These are phyloP conservation scores for Xylaria scruposa DNA, from an alignment of 495 filamentous ascomycete species.

Conservation along the genomic window DNA sequence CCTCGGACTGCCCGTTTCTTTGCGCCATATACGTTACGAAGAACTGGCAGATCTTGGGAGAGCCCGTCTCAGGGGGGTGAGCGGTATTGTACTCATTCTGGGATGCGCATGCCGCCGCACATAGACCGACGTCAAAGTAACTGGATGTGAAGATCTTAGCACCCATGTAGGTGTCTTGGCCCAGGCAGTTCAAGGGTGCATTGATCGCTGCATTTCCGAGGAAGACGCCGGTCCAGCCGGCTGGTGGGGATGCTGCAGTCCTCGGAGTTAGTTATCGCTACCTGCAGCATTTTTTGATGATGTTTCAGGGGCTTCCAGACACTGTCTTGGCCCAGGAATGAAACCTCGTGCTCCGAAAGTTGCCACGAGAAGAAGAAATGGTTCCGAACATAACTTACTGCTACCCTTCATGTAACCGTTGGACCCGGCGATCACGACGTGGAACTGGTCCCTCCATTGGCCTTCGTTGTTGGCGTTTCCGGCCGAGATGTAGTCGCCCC, in stretches of 20 bases:
- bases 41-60: conserved; percentile 51
- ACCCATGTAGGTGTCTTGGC: conserved; percentile 49
- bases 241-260: conserved; percentile 30
- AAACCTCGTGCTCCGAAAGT: too few species aligned
- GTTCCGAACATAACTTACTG: neutral
- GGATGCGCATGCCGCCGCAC: conserved; percentile 50
- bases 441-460: conserved; percentile 48
- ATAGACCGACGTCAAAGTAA: conserved; percentile 47
- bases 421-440: conserved; percentile 52
- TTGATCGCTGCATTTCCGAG: conserved; percentile 52
- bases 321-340: too few species aligned
- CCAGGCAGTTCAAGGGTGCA: conserved; percentile 39
- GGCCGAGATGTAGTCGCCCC: conserved; percentile 45
- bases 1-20: conserved; percentile 44
- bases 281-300: too few species aligned
- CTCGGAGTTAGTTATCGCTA: too few species aligned
- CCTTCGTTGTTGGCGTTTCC: conserved; percentile 46
- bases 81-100: conserved; percentile 47
- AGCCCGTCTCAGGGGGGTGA: conserved; percentile 38
- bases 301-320: too few species aligned
- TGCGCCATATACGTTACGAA: conserved; percentile 55
- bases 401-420: conserved; percentile 48
- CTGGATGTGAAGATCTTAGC: conserved; percentile 49
- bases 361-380: too few species aligned
- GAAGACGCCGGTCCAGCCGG: conserved; percentile 41